Evolutionary conservation across 495 filamentous ascomycete genomes (phyloP), one percentile per base, ranked within the genome.

Genomic region (Penicillium manginii): DNA sequence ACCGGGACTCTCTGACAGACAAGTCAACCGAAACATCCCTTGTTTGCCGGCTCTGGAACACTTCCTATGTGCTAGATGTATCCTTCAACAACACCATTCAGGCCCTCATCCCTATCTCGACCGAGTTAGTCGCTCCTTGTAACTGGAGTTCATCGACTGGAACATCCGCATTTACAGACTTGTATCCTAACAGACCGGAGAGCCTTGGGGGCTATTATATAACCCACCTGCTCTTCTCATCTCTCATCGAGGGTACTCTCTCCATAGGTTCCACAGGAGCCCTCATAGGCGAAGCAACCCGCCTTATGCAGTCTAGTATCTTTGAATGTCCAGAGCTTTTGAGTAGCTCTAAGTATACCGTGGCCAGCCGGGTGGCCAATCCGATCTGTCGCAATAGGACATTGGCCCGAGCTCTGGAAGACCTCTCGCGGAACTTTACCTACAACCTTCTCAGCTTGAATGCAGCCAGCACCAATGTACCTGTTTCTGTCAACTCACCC

Each of bases 381-480:
- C 14, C 50, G 32, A 17, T 19, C 39, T 52, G 50, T 14, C 50
- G 50, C 26, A 52, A 52, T 22, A 52, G 37, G 31, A 52, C 50
- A 26, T 22, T 52, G 15, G 50, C 15, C 33, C 50, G 32, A 40
- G 50, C 50, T 17, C 15, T 52, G 19, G 50, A 52, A 17, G 50
- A 52, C 17, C 50, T 52, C 32, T 52, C 50, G 19, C 50, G 31
- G 15, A 52, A 52, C 50, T 52, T 52, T 14, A 52, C 50, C 50
- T 52, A 52, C 19, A 52, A 31, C 18, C 50, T 52, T 3, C 50
- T 52, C 32, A 52, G 50, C 31, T 31, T 52, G 5, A 52, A 52
- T 21, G 10, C 29, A 17, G 50, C 50, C 15, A 52, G 37, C 11
- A 52, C 50, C 17, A 52, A 31, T 52, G 50, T 40, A 14, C 33